A percentile compares a stretch with the other conserved stretches of the same genome.
Conservation (phyloP, 2,329 filamentous ascomycete species). For the Mariannaea sp. region DNA sequence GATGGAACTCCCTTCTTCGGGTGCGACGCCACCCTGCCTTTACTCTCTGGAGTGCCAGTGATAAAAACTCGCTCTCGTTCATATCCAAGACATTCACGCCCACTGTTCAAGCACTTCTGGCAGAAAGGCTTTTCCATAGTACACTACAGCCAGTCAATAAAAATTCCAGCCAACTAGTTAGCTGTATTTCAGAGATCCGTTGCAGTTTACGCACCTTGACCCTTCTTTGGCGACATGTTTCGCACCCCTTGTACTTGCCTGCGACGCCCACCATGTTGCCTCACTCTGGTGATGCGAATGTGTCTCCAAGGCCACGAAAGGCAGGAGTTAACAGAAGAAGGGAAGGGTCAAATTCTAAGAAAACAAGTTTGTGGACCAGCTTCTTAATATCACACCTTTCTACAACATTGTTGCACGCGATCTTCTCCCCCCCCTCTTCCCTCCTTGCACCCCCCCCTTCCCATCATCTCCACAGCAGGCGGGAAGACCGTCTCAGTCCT, state of each 20-base stretch:
- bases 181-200: neutral
- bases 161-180: neutral
- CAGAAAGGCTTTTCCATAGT: constrained; percentile 66
- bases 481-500: constrained; percentile 21
- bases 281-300: neutral
- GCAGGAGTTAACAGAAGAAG: neutral
- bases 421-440: too few species aligned
- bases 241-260: constrained; percentile 68
- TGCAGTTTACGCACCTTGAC: constrained; percentile 56
- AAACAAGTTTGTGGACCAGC: constrained; percentile 20
- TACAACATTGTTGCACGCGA: constrained; percentile 27
- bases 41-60: constrained; percentile 59
- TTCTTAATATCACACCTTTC: constrained; percentile 29
- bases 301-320: neutral
- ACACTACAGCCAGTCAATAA: constrained; percentile 50
- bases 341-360: constrained; percentile 13
- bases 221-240: constrained; percentile 62
- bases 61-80: constrained; percentile 68
- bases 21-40: constrained; percentile 61
- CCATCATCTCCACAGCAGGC: constrained; percentile 32
- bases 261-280: constrained; percentile 63
- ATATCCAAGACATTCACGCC: constrained; percentile 65
- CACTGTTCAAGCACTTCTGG: constrained; percentile 62
- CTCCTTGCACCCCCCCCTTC: too few species aligned
- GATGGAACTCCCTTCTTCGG: constrained; percentile 49